Conservation (phyloP, 805 yeast species). For the Yarrowia deformans region DNA sequence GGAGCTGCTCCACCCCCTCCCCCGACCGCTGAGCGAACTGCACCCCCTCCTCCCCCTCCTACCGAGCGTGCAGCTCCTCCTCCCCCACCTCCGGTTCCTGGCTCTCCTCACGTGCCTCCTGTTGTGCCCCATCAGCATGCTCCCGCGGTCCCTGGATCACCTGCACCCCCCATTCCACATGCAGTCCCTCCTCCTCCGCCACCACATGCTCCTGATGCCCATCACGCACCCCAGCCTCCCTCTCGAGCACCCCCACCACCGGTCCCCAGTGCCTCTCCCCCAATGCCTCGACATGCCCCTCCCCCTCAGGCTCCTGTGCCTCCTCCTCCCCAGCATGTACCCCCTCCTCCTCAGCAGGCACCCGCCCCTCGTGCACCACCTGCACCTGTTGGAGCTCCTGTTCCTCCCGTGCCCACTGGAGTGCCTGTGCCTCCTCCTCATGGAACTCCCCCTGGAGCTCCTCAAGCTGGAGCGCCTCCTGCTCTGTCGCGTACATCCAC, state of each 20-base stretch:
- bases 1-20: constrained; percentile 41
- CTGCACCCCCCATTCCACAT: constrained; percentile 28
- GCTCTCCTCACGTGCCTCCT: constrained; percentile 43
- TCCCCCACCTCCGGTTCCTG: constrained; percentile 42
- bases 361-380: constrained; percentile 41
- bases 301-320: constrained; percentile 36
- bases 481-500: constrained; percentile 22
- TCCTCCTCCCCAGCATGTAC: constrained; percentile 43
- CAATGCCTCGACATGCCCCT: constrained; percentile 26
- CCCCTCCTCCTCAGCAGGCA: constrained; percentile 45
- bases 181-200: constrained; percentile 44
- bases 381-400: constrained; percentile 43
- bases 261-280: constrained; percentile 11
- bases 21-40: constrained; percentile 38
- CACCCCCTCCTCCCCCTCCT: constrained; percentile 41
- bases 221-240: constrained; percentile 39
- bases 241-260: constrained; percentile 42
- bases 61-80: constrained; percentile 41
- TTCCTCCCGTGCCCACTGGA: constrained; percentile 41
- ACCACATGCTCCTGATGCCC: constrained; percentile 43
- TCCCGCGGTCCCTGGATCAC: constrained; percentile 40
- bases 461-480: constrained; percentile 35
- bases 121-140: constrained; percentile 42
- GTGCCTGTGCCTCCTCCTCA: constrained; percentile 44
- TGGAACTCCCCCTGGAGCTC: constrained; percentile 47